Conservation (phyloP, 2,329 filamentous ascomycete species). For the Cylindrodendrum hubeiense region DNA sequence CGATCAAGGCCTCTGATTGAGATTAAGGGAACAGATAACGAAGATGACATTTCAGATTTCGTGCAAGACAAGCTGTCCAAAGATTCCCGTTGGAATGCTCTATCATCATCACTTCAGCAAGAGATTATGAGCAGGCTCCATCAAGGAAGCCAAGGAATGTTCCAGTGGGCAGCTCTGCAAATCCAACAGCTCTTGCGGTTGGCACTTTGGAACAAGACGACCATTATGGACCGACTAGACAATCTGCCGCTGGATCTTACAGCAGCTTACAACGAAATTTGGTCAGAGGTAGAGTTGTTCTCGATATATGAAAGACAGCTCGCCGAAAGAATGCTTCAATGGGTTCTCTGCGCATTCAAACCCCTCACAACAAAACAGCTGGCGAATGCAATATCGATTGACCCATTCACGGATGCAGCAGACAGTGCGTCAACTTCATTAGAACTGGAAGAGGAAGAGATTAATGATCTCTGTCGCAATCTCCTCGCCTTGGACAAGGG, state of each 20-base stretch:
- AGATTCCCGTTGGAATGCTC: neutral
- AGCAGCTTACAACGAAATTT: neutral
- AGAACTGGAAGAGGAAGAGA: neutral
- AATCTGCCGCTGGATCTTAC: neutral
- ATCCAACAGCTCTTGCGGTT: neutral
- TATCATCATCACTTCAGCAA: neutral
- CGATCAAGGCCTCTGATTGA: constrained; percentile 4
- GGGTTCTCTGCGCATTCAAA: constrained; percentile 1
- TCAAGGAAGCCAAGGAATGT: constrained; percentile 18
- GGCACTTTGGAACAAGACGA: neutral
- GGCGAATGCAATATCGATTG: neutral
- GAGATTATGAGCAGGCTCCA: neutral
- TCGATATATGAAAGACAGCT: no score
- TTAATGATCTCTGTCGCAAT: constrained; percentile 12
- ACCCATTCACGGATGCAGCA: neutral
- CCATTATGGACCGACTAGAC: neutral
- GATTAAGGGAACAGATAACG: constrained; percentile 12
- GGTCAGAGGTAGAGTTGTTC: no score
- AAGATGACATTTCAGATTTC: constrained; percentile 1
- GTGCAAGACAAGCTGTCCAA: neutral
- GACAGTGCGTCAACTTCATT: no score
- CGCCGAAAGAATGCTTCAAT: neutral
- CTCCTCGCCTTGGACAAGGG: neutral
- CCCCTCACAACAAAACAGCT: neutral
- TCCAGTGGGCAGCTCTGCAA: constrained; percentile 21